Evolutionary conservation across 352 stramenopile genomes (phyloP), one percentile per base, ranked within the genome.

Genomic region (Phytophthora pseudosyringae): DNA sequence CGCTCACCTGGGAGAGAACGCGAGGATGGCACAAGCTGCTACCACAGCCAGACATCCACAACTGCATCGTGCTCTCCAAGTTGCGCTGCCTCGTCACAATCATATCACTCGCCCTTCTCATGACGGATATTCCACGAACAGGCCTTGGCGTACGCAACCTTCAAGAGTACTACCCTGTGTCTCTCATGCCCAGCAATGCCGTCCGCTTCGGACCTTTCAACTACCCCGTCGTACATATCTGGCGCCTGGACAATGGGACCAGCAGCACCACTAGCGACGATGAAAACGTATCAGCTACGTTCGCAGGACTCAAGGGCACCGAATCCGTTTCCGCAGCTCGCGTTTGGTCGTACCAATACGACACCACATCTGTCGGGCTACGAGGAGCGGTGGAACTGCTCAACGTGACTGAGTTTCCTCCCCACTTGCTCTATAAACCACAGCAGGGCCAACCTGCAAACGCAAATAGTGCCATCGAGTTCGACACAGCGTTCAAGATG

Each of bases 51-150:
- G 51, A 85, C 13, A 80, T 85, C 3, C 48, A 63, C 21, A 31
- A 29, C 0, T 72, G 12, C 31, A 63, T 85, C 18, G 32, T 12
- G 5, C 71, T 83, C 44, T 78, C 69, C 13, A 63, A 61, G 12
- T 32, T 66, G 21, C 69, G 73, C 18, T 79, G 55, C 11, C 3
- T 83, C 5, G 29, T 88, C 40, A 81, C 74, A 2, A 7, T 81
- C 1, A 21, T 88, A 5, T 69, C 63, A 12, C 21, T 89, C 18
- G 25, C 67, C 4, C 65, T 89, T 9, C 58, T 80, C 1, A 18
- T 73, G 28, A 81, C 76, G 1, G 81, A 90, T 21, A 86, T 90
- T 18, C 78, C 76, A 5, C 76, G 81, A 12, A 79, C 78, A 0
- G 78, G 81, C 0, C 55, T 88, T 10, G 74, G 74, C 0, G 53